Percentiles rank a stretch among this genome's conserved stretches.
Conservation (phyloP, 2,329 filamentous ascomycete species). For the Knufia petricola region DNA sequence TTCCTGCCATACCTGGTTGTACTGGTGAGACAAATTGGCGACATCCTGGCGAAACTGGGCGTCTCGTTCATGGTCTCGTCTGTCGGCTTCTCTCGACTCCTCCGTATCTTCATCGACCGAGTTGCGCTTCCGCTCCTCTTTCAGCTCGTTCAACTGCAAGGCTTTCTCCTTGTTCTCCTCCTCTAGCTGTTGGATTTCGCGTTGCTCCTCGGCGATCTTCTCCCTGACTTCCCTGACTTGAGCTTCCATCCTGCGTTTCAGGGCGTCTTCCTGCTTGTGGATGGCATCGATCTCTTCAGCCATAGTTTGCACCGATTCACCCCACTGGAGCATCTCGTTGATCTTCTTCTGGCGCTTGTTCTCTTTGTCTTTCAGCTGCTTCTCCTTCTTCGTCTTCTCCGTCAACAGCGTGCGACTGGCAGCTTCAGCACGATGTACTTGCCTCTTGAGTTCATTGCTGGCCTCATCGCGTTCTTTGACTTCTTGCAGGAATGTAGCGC, state of each 20-base stretch:
- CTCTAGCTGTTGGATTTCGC: slow-evolving; percentile 47
- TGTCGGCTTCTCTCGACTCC: slow-evolving; percentile 42
- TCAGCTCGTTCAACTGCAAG: slow-evolving; percentile 50
- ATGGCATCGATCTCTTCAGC: slow-evolving; percentile 38
- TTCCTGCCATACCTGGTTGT: slow-evolving; percentile 27
- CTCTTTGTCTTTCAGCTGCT: slow-evolving; percentile 50
- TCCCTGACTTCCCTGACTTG: slow-evolving; percentile 33
- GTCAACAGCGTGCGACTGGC: slow-evolving; percentile 73
- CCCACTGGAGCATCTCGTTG: slow-evolving; percentile 51
- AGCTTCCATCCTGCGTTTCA: slow-evolving; percentile 33
- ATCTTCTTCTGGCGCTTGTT: slow-evolving; percentile 51
- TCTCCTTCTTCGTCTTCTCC: slow-evolving; percentile 67
- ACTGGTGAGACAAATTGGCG: slow-evolving; percentile 33
- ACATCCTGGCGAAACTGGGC: slow-evolving; percentile 38
- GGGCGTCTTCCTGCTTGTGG: slow-evolving; percentile 33
- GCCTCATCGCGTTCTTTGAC: slow-evolving; percentile 86
- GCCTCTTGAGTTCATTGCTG: slow-evolving; percentile 71
- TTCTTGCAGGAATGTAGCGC: slow-evolving; percentile 65
- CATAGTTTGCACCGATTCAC: slow-evolving; percentile 45
- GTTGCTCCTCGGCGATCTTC: slow-evolving; percentile 38
- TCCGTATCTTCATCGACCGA: slow-evolving; percentile 39
- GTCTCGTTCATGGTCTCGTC: slow-evolving; percentile 41
- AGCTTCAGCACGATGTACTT: slow-evolving; percentile 69
- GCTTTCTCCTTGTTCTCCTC: slow-evolving; percentile 54
- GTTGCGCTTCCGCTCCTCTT: slow-evolving; percentile 46